phyloP scores from a whole-genome alignment of 2,329 filamentous ascomycete species.

The Penicillium thymicola region DNA sequence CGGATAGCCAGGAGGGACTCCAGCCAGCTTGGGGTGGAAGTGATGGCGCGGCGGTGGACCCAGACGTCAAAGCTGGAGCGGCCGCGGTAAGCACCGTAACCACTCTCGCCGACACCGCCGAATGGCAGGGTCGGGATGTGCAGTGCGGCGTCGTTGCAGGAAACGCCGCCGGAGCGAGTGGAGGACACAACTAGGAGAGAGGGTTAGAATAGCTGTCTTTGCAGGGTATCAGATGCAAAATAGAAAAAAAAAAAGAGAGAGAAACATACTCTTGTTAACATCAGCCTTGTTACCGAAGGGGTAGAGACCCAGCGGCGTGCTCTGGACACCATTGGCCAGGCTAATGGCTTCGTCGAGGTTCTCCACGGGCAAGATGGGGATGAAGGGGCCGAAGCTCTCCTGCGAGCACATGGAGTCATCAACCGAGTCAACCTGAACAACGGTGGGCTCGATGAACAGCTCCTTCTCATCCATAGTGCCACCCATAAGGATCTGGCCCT shows the following conservation, averaged over 20 bases:
- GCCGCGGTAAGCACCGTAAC: conserved; percentile 73
- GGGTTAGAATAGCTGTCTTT: neutral
- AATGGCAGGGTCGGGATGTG: conserved; percentile 74
- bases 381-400: conserved; percentile 91
- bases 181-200: conserved; percentile 52
- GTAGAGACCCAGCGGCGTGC: conserved; percentile 79
- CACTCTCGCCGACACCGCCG: conserved; percentile 78
- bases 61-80: conserved; percentile 64
- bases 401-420: conserved; percentile 76
- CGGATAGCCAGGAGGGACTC: too few relatives aligned
- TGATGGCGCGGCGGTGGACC: conserved; percentile 58
- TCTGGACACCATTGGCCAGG: conserved; percentile 74
- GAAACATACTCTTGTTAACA: conserved; percentile 63
- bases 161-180: conserved; percentile 66
- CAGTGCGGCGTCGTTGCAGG: conserved; percentile 59
- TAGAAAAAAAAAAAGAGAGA: too few relatives aligned
- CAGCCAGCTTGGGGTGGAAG: too few relatives aligned
- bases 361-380: conserved; percentile 74
- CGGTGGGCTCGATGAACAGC: conserved; percentile 85
- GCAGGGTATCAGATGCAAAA: neutral
- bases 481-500: conserved; percentile 82
- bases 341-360: conserved; percentile 81
- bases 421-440: conserved; percentile 74
- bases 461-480: conserved; percentile 76
- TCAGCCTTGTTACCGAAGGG: conserved; percentile 80